Conservation (phyloP, 1,284 basidiomycete species). For the Apiotrichum sp. region DNA sequence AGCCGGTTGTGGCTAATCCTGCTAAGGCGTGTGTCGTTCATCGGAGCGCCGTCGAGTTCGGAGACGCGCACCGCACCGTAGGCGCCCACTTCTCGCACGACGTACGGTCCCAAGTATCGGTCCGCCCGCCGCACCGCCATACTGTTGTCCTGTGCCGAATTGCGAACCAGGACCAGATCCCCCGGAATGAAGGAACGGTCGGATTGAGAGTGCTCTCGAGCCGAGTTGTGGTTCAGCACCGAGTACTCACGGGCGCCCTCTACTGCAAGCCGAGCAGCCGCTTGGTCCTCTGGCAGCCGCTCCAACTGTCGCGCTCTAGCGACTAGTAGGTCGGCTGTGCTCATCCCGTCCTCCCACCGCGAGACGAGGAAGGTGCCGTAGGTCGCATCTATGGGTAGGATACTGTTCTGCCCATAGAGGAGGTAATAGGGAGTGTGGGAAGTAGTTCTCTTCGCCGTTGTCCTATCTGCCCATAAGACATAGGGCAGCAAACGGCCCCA, state of each 20-base stretch:
- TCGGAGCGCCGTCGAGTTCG: too few species aligned
- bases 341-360: not conserved
- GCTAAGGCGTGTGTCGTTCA: too few species aligned
- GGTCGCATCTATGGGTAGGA: conserved; percentile 4
- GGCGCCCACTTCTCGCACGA: too few species aligned
- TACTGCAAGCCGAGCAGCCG: not conserved
- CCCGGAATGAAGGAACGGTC: not conserved
- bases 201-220: not conserved
- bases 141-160: not conserved
- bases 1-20: too few species aligned
- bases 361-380: not conserved
- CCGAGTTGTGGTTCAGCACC: not conserved
- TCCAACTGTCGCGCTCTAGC: not conserved
- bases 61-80: too few species aligned
- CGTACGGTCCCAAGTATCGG: not conserved
- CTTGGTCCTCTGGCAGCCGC: not conserved
- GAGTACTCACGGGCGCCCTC: not conserved
- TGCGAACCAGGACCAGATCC: conserved; percentile 1
- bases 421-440: not conserved
- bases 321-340: not conserved
- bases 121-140: not conserved
- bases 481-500: not conserved
- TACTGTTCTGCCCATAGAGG: conserved; percentile 2
- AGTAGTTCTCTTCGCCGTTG: conserved; percentile 3
- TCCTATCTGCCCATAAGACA: conserved; percentile 4